These are phyloP conservation scores for Eimeria necatrix DNA, from an alignment of 169 alveolate species.

Conservation along the genomic window DNA sequence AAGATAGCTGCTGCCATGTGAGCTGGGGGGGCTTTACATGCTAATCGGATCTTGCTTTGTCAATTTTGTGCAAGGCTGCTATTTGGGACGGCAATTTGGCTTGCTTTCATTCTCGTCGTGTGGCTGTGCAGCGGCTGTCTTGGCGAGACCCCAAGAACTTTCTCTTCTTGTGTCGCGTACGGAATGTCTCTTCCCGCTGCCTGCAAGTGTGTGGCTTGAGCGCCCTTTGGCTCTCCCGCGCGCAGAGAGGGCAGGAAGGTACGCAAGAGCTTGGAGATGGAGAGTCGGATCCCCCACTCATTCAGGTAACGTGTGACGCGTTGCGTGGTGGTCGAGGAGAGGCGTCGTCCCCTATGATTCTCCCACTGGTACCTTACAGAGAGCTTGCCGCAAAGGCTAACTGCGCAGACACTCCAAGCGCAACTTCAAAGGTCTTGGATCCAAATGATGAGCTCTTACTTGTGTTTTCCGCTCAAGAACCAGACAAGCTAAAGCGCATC, in stretches of 20 bases:
- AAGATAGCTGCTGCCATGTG: not conserved
- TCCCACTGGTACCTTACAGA: not conserved
- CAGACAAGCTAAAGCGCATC: not conserved
- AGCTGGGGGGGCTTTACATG: not conserved
- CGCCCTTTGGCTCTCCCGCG: not conserved
- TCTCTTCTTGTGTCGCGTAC: constrained; percentile 38
- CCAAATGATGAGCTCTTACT: not conserved
- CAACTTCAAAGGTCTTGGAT: not conserved
- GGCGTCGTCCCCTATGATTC: not conserved
- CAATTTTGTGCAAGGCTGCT: too few species aligned
- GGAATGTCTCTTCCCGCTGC: not conserved
- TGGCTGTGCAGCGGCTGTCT: constrained; percentile 56
- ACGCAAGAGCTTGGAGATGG: not conserved
- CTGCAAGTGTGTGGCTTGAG: not conserved
- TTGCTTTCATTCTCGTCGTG: too few species aligned
- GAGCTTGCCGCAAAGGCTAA: not conserved
- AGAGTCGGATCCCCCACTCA: not conserved
- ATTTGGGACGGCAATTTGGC: too few species aligned
- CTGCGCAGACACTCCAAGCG: not conserved
- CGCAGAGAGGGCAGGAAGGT: not conserved
- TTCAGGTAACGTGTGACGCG: not conserved
- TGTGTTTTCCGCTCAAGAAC: not conserved
- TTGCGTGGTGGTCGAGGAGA: not conserved
- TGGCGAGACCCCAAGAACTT: not conserved
- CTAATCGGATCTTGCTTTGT: too few species aligned